Percentiles rank a stretch among this genome's conserved stretches.
Conservation (phyloP, 2,329 filamentous ascomycete genomes). For the Sporothrix brasiliensis region DNA sequence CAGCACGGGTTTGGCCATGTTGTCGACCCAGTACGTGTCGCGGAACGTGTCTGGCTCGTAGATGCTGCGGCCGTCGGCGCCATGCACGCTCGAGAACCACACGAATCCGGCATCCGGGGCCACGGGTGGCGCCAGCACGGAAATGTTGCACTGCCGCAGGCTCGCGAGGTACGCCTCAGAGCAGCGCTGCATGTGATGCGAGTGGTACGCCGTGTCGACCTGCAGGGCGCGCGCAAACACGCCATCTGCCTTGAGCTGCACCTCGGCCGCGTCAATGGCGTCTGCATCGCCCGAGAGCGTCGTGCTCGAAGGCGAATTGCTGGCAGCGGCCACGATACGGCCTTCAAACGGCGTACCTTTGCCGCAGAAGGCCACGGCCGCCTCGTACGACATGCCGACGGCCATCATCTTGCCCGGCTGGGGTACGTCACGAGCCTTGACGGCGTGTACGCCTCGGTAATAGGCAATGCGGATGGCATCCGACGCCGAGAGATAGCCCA, state of each 20-base stretch:
- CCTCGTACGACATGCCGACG: constrained; percentile 40
- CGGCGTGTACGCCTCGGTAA: constrained; percentile 46
- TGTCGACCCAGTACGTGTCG: constrained; percentile 42
- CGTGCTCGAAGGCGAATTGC: constrained; percentile 42
- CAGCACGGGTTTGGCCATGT: constrained; percentile 41
- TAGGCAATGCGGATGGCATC: constrained; percentile 49
- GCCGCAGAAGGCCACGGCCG: constrained; percentile 39
- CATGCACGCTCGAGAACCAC: constrained; percentile 50
- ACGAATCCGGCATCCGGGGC: constrained; percentile 33
- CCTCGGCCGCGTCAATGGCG: constrained; percentile 38
- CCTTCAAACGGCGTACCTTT: constrained; percentile 37
- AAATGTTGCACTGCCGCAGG: constrained; percentile 41
- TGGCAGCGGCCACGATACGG: constrained; percentile 41
- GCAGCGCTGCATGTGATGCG: constrained; percentile 50
- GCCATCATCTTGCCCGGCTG: constrained; percentile 45
- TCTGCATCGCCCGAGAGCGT: constrained; percentile 46
- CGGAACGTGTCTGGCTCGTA: constrained; percentile 28
- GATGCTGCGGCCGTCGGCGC: constrained; percentile 32
- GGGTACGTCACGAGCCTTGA: constrained; percentile 37
- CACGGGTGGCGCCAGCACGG: constrained; percentile 27
- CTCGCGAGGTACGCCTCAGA: constrained; percentile 43
- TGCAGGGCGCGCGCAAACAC: constrained; percentile 45
- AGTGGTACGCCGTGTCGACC: constrained; percentile 55
- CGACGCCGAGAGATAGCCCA: constrained; percentile 42
- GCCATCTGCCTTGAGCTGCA: constrained; percentile 35